Evolutionary conservation across 805 yeast genomes (phyloP).

Genomic region (Scheffersomyces lignosus): DNA sequence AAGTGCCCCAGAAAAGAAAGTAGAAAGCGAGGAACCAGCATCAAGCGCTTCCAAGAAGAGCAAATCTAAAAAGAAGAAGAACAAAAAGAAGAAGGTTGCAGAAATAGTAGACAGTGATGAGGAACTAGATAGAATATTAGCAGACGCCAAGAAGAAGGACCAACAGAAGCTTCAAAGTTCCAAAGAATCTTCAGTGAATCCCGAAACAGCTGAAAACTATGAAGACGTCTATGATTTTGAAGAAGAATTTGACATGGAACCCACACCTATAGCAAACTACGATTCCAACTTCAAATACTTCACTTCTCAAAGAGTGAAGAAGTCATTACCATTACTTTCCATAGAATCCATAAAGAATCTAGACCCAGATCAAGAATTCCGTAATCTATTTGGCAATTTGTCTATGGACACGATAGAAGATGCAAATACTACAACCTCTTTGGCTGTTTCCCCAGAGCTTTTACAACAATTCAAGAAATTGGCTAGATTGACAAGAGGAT

Average conservation of each 20-base stretch:
- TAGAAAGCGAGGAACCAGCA: constrained; percentile 6
- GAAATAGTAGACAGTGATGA: constrained; percentile 47
- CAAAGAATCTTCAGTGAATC: neutral
- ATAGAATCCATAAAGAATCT: constrained; percentile 50
- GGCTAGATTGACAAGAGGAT: constrained; percentile 64
- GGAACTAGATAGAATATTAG: constrained; percentile 57
- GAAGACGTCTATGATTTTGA: constrained; percentile 17
- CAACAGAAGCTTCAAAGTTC: constrained; percentile 16
- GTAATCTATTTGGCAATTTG: constrained; percentile 67
- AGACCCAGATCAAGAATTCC: constrained; percentile 77
- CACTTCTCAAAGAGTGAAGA: constrained; percentile 45
- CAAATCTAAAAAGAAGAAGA: constrained; percentile 17
- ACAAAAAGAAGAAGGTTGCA: constrained; percentile 9
- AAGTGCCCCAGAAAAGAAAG: constrained; percentile 12
- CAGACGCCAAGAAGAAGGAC: constrained; percentile 36
- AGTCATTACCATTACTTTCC: constrained; percentile 41
- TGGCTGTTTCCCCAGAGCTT: constrained; percentile 67
- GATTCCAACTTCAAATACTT: constrained; percentile 47
- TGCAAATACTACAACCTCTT: constrained; percentile 72
- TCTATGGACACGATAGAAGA: constrained; percentile 69
- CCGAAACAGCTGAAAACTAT: constrained; percentile 3
- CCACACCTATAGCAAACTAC: constrained; percentile 32
- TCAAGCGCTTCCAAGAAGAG: constrained; percentile 22
- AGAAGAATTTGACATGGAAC: constrained; percentile 23
- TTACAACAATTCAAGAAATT: constrained; percentile 60